Conservation (phyloP, 306 rosid genomes). For the Myrica gale region DNA sequence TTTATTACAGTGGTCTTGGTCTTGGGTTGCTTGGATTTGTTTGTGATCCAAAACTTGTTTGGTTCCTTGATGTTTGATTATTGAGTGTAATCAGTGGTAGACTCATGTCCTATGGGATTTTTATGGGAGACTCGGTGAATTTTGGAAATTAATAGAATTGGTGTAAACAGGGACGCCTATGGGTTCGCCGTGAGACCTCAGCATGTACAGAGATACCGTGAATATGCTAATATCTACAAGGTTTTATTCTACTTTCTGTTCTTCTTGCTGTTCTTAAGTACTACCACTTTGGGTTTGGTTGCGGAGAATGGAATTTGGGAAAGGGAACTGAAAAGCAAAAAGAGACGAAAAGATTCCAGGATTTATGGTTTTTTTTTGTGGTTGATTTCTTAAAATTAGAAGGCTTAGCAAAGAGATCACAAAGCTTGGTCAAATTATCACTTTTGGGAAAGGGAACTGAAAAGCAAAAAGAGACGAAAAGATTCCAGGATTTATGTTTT, state of each 20-base stretch:
- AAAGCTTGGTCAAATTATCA: no score
- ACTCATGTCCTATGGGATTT: no score
- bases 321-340: not conserved
- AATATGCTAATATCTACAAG: constrained; percentile 95
- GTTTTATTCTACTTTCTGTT: constrained; percentile 41
- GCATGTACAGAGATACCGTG: constrained; percentile 90
- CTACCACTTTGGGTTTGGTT: constrained; percentile 15
- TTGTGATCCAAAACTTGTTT: constrained; percentile 2
- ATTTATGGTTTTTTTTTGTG: no score
- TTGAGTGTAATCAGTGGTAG: not conserved
- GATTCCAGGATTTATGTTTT: no score
- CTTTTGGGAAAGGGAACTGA: no score
- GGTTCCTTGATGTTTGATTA: not conserved
- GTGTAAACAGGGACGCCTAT: constrained; percentile 83
- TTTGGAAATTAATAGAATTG: constrained; percentile 34
- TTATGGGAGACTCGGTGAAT: constrained; percentile 2
- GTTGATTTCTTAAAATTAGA: no score
- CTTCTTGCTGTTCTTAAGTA: constrained; percentile 17
- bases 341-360: not conserved
- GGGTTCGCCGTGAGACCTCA: constrained; percentile 99
- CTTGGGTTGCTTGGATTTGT: not conserved
- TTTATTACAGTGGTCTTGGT: not conserved
- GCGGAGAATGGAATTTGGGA: constrained; percentile 7
- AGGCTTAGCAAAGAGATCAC: no score
- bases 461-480: no score